Evolutionary conservation across 805 yeast genomes (phyloP).

Genomic region (Priceomyces haplophilus): DNA sequence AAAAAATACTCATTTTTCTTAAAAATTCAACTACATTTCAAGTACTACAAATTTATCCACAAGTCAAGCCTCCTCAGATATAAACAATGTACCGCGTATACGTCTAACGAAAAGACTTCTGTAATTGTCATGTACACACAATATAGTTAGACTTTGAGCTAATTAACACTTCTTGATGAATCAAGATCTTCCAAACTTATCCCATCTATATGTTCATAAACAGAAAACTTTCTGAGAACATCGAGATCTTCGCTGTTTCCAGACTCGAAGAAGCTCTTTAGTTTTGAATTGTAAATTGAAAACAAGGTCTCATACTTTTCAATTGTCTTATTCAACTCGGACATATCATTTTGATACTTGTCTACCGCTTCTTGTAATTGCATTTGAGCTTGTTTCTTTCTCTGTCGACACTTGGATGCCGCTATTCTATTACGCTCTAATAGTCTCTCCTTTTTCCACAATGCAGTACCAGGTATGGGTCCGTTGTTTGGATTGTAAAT

Average conservation of each 20-base stretch:
- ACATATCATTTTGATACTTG: constrained; percentile 45
- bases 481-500: constrained; percentile 53
- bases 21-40: too few species aligned
- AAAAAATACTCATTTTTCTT: background rate
- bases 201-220: constrained; percentile 2
- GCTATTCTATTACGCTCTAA: constrained; percentile 66
- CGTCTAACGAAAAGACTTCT: too few species aligned
- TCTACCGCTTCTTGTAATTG: constrained; percentile 61
- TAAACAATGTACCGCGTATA: too few species aligned
- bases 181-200: constrained; percentile 1
- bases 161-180: background rate
- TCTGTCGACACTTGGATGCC: constrained; percentile 64
- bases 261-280: constrained; percentile 15
- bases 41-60: too few species aligned
- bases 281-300: constrained; percentile 17
- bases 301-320: constrained; percentile 21
- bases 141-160: too few species aligned
- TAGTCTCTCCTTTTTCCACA: constrained; percentile 63
- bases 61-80: too few species aligned
- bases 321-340: constrained; percentile 17
- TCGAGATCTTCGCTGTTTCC: constrained; percentile 5
- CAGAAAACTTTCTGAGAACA: constrained; percentile 7
- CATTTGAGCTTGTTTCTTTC: constrained; percentile 66
- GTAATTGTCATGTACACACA: too few species aligned
- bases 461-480: constrained; percentile 61